These are phyloP conservation scores for Noccaea bulbosa DNA, from an alignment of 345 rosid species.

Conservation along the genomic window DNA sequence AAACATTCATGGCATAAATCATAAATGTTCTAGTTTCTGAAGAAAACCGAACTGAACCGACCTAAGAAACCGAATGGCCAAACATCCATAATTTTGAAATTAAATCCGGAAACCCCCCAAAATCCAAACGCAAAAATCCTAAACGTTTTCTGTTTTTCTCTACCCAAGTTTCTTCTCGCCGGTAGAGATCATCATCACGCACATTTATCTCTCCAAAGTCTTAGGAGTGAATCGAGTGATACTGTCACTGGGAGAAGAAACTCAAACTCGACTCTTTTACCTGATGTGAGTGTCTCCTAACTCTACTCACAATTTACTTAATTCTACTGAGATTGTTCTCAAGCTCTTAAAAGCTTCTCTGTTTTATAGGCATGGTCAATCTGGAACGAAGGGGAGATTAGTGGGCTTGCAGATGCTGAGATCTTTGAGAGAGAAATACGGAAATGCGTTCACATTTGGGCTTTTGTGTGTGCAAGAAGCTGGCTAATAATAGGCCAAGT, in stretches of 20 bases:
- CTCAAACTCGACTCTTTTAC: conserved; percentile 41
- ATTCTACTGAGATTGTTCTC: too few species aligned
- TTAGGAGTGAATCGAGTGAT: too few species aligned
- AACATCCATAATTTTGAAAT: too few species aligned
- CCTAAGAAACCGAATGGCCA: too few species aligned
- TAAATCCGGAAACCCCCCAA: too few species aligned
- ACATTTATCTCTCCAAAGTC: neutral
- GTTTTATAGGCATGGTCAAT: conserved; percentile 40
- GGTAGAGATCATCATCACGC: neutral
- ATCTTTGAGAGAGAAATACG: conserved; percentile 19
- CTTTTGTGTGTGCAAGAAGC: conserved; percentile 42
- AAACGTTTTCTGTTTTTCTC: neutral
- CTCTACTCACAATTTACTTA: too few species aligned
- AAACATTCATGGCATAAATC: too few species aligned
- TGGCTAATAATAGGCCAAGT: conserved; percentile 42
- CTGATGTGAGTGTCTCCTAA: conserved; percentile 39
- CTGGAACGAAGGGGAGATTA: conserved; percentile 28
- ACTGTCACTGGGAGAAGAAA: conserved; percentile 48
- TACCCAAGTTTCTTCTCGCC: neutral
- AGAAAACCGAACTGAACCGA: too few species aligned
- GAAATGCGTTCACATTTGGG: conserved; percentile 37
- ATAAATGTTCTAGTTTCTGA: too few species aligned
- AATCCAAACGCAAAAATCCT: too few species aligned
- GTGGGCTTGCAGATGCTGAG: conserved; percentile 12
- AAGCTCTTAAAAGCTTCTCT: neutral